Evolutionary conservation across 768 basidiomycete genomes (phyloP).

Genomic region (Collybiopsis confluens): DNA sequence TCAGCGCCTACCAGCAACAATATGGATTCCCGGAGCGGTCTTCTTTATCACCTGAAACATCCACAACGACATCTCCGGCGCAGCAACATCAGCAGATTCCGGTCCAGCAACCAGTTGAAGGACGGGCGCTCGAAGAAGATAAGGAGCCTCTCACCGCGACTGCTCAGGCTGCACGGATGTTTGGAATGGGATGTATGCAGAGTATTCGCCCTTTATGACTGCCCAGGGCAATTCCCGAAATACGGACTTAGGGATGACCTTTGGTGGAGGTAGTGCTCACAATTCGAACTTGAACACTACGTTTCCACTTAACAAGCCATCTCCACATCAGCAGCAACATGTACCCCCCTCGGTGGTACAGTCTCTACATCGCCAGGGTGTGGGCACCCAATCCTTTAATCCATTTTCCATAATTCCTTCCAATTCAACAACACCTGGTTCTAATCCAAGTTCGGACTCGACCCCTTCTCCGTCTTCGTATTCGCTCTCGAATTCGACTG

Average conservation of each 20-base stretch:
- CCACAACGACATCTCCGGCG: neutral
- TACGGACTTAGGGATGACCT: neutral
- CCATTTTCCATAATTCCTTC: too few species aligned
- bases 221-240: neutral
- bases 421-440: too few species aligned
- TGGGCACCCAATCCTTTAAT: too few species aligned
- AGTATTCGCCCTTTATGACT: neutral
- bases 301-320: neutral
- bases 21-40: neutral
- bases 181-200: neutral
- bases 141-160: neutral
- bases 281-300: neutral
- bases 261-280: neutral
- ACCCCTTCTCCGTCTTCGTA: neutral
- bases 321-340: too few species aligned
- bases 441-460: neutral
- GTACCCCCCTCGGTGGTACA: too few species aligned
- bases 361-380: too few species aligned
- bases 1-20: neutral
- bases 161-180: conserved; percentile 6
- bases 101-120: neutral
- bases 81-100: neutral
- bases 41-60: conserved; percentile 1
- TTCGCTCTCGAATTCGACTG: neutral
- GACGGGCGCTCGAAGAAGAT: neutral